Conservation (phyloP, 768 basidiomycete genomes). For the Trichaptum fuscoviolaceum region DNA sequence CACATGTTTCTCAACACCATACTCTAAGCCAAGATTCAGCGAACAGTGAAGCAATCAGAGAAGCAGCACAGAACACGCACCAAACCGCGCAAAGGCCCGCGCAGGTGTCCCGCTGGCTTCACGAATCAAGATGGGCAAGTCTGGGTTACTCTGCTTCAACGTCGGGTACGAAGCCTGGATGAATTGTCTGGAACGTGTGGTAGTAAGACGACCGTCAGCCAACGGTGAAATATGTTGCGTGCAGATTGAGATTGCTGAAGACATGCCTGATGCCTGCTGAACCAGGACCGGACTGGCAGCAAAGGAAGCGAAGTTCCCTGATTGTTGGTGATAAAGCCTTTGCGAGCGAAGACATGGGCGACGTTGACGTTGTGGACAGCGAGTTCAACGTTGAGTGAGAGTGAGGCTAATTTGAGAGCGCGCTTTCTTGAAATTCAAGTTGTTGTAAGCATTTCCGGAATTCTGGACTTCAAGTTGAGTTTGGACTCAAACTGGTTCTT, state of each 20-base stretch:
- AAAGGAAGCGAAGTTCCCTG: conserved; percentile 74
- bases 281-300: conserved; percentile 69
- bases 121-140: conserved; percentile 78
- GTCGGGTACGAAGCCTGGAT: conserved; percentile 66
- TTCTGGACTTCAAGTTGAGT: neutral
- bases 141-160: conserved; percentile 80
- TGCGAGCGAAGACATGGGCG: conserved; percentile 55
- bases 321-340: conserved; percentile 73
- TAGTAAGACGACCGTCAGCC: no score
- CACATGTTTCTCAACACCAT: conserved; percentile 75
- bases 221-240: neutral
- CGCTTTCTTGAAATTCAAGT: no score
- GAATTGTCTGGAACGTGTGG: conserved; percentile 54
- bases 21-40: conserved; percentile 40
- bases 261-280: conserved; percentile 76
- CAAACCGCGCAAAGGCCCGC: conserved; percentile 79
- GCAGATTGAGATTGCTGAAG: conserved; percentile 5
- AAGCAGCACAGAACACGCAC: conserved; percentile 38
- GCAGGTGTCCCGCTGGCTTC: conserved; percentile 78
- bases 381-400: neutral
- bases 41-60: neutral
- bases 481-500: neutral
- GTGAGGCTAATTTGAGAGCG: neutral
- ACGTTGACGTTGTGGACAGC: conserved; percentile 3
- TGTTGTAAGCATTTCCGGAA: neutral